Evolutionary conservation across 2,329 filamentous ascomycete species (phyloP).

Genomic region (Ophiostoma himal-ulmi): DNA sequence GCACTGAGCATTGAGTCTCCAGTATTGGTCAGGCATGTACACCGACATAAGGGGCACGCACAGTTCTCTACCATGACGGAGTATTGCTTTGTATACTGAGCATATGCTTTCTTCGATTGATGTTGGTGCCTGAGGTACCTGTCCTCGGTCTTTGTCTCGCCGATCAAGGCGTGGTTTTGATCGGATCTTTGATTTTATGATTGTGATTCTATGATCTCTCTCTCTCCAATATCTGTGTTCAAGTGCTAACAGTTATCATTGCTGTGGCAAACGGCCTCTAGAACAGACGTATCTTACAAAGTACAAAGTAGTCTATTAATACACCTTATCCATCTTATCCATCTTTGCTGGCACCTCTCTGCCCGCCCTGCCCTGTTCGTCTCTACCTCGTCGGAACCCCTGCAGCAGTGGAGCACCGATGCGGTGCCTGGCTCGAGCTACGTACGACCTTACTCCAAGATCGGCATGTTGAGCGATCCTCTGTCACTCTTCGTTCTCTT

Average conservation of each 20-base stretch:
- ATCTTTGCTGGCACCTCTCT: too few species aligned
- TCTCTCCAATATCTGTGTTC: background rate
- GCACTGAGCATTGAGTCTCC: background rate
- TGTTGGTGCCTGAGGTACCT: background rate
- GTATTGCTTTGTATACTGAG: background rate
- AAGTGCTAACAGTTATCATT: too few species aligned
- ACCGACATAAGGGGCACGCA: background rate
- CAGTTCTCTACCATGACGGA: background rate
- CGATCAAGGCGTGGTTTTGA: background rate
- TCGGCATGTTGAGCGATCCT: conserved; percentile 1
- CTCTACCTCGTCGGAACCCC: conserved; percentile 3
- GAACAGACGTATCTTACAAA: too few species aligned
- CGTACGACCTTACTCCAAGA: background rate
- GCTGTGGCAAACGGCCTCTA: too few species aligned
- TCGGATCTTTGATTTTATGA: background rate
- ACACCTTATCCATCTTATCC: too few species aligned
- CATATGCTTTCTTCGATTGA: background rate
- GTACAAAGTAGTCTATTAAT: too few species aligned
- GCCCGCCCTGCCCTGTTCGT: background rate
- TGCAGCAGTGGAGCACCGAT: background rate
- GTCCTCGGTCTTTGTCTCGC: too few species aligned
- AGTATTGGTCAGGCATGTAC: background rate
- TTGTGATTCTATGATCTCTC: background rate
- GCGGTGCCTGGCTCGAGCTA: background rate
- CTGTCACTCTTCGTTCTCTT: background rate